These are phyloP conservation scores for Nitzschia putrida DNA, from an alignment of 108 stramenopile species.

Conservation along the genomic window DNA sequence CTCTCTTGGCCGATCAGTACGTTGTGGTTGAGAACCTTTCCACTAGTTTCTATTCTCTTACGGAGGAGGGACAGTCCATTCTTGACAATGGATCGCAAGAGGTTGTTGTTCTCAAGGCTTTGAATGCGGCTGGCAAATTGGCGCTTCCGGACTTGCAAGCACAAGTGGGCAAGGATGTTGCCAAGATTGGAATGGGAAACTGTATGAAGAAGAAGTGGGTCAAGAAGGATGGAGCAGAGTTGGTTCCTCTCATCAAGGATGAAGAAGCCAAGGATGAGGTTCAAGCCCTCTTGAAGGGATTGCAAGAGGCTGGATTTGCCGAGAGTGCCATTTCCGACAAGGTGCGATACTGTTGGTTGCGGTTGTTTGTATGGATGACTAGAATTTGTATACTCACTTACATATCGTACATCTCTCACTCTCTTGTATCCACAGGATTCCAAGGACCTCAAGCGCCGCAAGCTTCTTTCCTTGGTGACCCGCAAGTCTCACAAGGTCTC, in stretches of 20 bases:
- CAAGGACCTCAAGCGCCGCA: conserved; percentile 61
- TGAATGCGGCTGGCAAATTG: conserved; percentile 66
- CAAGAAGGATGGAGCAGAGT: conserved; percentile 76
- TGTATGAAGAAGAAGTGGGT: conserved; percentile 94
- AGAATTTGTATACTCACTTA: background rate
- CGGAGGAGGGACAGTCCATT: conserved; percentile 75
- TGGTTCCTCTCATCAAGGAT: conserved; percentile 48
- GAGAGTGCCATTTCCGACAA: conserved; percentile 52
- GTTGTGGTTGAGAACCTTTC: conserved; percentile 60
- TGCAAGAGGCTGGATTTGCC: conserved; percentile 45
- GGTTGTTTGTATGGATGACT: conserved; percentile 4
- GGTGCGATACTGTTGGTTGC: conserved; percentile 29
- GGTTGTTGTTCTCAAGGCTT: conserved; percentile 65
- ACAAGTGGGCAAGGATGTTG: conserved; percentile 75
- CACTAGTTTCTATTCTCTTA: conserved; percentile 66
- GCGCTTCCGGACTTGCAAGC: conserved; percentile 62
- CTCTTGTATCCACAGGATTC: conserved; percentile 17
- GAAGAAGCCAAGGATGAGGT: conserved; percentile 63
- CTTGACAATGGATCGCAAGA: conserved; percentile 86
- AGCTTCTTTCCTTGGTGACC: conserved; percentile 73
- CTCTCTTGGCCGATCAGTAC: conserved; percentile 80
- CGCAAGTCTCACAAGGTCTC: conserved; percentile 86
- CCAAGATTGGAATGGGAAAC: conserved; percentile 94
- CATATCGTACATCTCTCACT: background rate
- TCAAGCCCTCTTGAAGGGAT: conserved; percentile 48